Percentiles rank a stretch among this genome's conserved stretches.
These are phyloP conservation scores for Colletotrichum shisoi DNA, from an alignment of 2,329 filamentous ascomycete genomes.

Conservation along the genomic window DNA sequence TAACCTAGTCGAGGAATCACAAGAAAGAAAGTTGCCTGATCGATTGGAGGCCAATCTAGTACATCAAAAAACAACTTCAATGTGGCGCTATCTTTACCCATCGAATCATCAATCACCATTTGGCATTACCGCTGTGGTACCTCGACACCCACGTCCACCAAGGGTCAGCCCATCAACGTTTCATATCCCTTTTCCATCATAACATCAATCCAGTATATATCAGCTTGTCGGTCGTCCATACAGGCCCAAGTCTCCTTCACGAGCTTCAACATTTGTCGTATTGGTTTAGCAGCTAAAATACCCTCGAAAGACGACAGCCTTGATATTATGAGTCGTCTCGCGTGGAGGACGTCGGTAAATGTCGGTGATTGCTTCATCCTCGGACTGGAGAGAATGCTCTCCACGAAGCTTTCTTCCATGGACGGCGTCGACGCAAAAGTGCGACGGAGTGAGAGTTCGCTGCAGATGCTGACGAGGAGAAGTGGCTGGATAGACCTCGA, in stretches of 20 bases:
- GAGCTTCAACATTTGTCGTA: conserved; percentile 51
- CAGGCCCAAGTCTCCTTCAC: conserved; percentile 55
- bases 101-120: fast-evolving
- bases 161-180: conserved; percentile 40
- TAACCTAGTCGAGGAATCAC: no score
- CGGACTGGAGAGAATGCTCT: conserved; percentile 41
- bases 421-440: neutral
- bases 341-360: conserved; percentile 47
- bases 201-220: conserved; percentile 58
- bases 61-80: no score
- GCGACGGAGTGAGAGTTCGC: conserved; percentile 49
- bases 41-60: no score
- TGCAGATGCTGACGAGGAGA: conserved; percentile 54
- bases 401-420: neutral
- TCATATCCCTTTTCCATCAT: conserved; percentile 42
- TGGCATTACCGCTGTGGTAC: no score
- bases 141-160: fast-evolving
- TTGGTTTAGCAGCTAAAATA: conserved; percentile 52
- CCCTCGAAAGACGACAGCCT: conserved; percentile 49
- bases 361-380: conserved; percentile 39
- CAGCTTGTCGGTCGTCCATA: conserved; percentile 35
- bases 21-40: no score
- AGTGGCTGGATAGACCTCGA: conserved; percentile 56
- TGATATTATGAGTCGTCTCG: conserved; percentile 50
- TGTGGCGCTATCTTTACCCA: neutral